Base-by-base conservation (phyloP, 768 basidiomycete species). In the Asterophora parasitica region DNA sequence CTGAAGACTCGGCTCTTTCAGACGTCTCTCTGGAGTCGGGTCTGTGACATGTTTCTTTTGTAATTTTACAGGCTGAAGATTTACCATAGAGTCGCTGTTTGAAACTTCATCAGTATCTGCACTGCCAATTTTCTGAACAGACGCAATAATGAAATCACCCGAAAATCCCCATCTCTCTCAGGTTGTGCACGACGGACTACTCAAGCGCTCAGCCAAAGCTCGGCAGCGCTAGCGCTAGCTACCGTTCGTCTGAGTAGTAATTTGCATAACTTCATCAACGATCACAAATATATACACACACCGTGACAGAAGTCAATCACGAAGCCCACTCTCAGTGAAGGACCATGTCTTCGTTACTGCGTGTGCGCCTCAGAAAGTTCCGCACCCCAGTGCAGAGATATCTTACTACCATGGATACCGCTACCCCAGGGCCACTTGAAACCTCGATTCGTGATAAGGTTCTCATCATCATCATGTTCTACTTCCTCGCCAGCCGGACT, bases 381-480 rank as follows among this genome's bases (percentile, higher is more conserved):
- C 37, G 33, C 36, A 28, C 35, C 20, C 46, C 43, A 28, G 19
- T 32, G 16, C 47, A 31, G 43, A 55, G 56, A 50, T 49, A 12
- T 17, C 36, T 55, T 9, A 44, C 28, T 38, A 51, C 49, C 56
- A 60, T 58, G 59, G 56, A 55, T 53, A 57, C 54, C 19, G 46
- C 58, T 42, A 49, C 52, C n/a, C 63, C 61, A 42, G 80, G 82
- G 13, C 74, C 76, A 8, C 63, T 85, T 12, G 82, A 85, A 65
- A 55, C 53, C n/a, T 67, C 78, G n/a, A 85, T 87, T 49, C 72
- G 71, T 44, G 67, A 74, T 50, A 84, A 83, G 73, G 82, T 81
- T 35, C 42, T 54, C 42, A 52, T 48, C 50, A 41, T 50, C 46
- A 51, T 44, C 42, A 46, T 42, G 51, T 40, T 49, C 50, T 51